phyloP scores from a whole-genome alignment of 306 rosid species.

The Acmispon strigosus region DNA sequence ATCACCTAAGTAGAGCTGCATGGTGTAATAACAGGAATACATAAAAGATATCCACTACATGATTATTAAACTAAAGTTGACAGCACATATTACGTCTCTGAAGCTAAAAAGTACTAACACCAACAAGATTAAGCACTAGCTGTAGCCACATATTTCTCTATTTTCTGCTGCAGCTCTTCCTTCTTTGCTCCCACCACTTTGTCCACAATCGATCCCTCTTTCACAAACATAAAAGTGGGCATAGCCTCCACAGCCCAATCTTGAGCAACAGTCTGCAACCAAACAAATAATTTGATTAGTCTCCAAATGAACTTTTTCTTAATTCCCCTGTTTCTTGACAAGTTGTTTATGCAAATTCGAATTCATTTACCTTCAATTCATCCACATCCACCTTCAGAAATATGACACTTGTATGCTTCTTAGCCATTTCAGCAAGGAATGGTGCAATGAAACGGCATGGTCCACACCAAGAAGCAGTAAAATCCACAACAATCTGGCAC shows the following conservation, averaged over 20 bases:
- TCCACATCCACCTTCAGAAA: slow-evolving; percentile 90
- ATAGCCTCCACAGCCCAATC: slow-evolving; percentile 98
- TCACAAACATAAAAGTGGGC: slow-evolving; percentile 89
- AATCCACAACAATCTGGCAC: slow-evolving; percentile 67
- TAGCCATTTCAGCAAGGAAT: slow-evolving; percentile 66
- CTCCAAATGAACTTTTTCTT: not conserved
- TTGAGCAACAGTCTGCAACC: slow-evolving; percentile 62
- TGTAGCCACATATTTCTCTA: slow-evolving; percentile 45
- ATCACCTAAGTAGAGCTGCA: not conserved
- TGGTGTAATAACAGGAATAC: slow-evolving; percentile 4
- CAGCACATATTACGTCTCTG: not conserved
- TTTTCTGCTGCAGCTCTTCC: slow-evolving; percentile 64
- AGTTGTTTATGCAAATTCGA: not conserved
- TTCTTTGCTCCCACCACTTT: slow-evolving; percentile 87
- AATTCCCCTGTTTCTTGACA: not conserved
- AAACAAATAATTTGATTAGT: not conserved
- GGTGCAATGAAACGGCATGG: slow-evolving; percentile 91
- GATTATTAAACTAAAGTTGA: not conserved
- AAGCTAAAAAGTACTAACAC: not conserved
- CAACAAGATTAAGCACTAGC: slow-evolving; percentile 38
- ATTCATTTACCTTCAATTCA: slow-evolving; percentile 60
- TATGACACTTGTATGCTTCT: slow-evolving; percentile 43
- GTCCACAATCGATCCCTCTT: slow-evolving; percentile 72
- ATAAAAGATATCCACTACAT: not conserved
- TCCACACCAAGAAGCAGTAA: slow-evolving; percentile 98